Evolutionary conservation across 2,329 filamentous ascomycete species (phyloP).

Genomic region (Nemania sp.): DNA sequence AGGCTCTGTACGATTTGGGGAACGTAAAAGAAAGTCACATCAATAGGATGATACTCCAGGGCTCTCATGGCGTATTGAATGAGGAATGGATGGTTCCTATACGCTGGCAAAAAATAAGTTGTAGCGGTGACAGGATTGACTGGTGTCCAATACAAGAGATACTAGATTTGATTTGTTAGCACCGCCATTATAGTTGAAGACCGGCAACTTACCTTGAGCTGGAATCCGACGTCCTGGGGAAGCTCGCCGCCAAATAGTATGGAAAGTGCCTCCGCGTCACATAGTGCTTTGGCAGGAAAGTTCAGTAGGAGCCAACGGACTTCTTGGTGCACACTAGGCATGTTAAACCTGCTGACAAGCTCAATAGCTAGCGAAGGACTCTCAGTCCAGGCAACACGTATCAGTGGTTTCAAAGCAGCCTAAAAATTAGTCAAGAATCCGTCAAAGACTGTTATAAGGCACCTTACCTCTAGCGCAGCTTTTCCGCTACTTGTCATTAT

Average conservation of each 20-base stretch:
- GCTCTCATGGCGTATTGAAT: conserved; percentile 98
- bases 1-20: conserved; percentile 97
- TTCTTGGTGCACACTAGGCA: conserved; percentile 76
- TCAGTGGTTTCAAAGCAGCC: conserved; percentile 70
- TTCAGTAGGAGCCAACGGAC: conserved; percentile 84
- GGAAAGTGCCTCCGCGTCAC: conserved; percentile 84
- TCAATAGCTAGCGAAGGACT: conserved; percentile 89
- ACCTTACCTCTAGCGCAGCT: conserved; percentile 55
- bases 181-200: conserved; percentile 10
- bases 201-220: conserved; percentile 75
- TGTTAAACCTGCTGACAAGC: conserved; percentile 82
- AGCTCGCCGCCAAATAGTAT: conserved; percentile 82
- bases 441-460: neutral
- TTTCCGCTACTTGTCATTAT: conserved; percentile 58
- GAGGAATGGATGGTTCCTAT: conserved; percentile 90
- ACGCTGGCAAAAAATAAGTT: conserved; percentile 91
- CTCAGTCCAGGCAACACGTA: conserved; percentile 89
- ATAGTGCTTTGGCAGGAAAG: conserved; percentile 84
- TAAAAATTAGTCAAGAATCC: conserved; percentile 47
- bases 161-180: conserved; percentile 66
- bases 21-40: conserved; percentile 98
- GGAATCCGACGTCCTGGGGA: conserved; percentile 82
- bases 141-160: conserved; percentile 91
- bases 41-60: conserved; percentile 92
- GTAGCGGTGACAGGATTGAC: conserved; percentile 94